phyloP scores from a whole-genome alignment of 768 basidiomycete genomes.

The Hysterangium stoloniferum region DNA sequence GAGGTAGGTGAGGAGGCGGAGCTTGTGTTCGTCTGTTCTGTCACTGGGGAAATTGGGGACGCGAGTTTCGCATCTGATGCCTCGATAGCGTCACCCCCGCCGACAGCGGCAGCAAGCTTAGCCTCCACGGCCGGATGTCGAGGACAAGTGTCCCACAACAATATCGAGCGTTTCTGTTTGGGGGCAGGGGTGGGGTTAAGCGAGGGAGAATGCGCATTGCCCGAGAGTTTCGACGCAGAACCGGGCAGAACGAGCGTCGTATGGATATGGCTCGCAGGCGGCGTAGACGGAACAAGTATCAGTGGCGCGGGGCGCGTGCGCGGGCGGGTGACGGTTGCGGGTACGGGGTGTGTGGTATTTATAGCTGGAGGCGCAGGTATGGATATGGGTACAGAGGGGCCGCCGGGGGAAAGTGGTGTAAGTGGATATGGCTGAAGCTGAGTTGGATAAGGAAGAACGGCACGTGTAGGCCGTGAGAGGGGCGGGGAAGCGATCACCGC shows the following conservation, averaged over 20 bases:
- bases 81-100: too few relatives aligned
- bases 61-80: neutral
- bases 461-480: too few relatives aligned
- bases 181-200: neutral
- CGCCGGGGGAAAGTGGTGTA: neutral
- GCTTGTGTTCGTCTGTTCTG: conserved; percentile 1
- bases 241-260: neutral
- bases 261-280: neutral
- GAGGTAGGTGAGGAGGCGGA: neutral
- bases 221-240: neutral
- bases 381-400: neutral
- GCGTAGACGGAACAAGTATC: too few relatives aligned
- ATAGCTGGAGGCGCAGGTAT: neutral
- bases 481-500: conserved; percentile 5
- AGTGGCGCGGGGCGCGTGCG: neutral
- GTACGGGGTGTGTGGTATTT: neutral
- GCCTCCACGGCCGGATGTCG: conserved; percentile 10
- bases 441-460: too few relatives aligned
- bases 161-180: neutral
- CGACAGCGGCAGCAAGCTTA: neutral
- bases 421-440: neutral
- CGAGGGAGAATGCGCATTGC: neutral
- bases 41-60: neutral
- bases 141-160: conserved; percentile 10
- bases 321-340: neutral